Evolutionary conservation across 768 basidiomycete species (phyloP), one percentile per base, ranked within the genome.

Genomic region (Amanita pseudoporphyria): DNA sequence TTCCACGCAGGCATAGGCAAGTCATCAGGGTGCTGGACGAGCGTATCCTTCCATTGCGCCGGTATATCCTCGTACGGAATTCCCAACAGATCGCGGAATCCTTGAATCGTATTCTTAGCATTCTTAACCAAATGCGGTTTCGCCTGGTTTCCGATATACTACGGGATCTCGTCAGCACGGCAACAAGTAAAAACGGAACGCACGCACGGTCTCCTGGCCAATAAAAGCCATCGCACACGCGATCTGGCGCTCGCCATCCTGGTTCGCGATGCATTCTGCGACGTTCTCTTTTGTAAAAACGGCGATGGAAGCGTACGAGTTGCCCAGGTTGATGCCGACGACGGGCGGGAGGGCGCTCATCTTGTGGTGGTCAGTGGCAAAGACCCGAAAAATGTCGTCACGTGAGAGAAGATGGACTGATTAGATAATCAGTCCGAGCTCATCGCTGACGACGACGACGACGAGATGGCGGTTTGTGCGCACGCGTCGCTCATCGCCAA

Each of bases 181-280:
- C 52, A 45, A 21, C 26, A 22, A 49, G 6, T 48, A 52, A 12
- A 54, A 22, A 31, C 21, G 42, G 7, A n/a, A 24, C 35, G 10
- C 19, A 73, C 85, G 58, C 60, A 91, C 93, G 63, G 85, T 81
- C 64, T 97, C 87, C 65, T 95, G 89, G 22, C 91, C 92, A 35
- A 81, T 79, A 64, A 95, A 98, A 0, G 93, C 80, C 48, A 98
- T 72, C 22, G 92, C 92, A 62, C 89, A 91, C 0, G 92, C 92
- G 59, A 99, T 98, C 70, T 99, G 95, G 28, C 96, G 84, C 62
- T 97, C 95, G 28, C 96, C 95, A 63, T 98, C 95, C 63, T 98
- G 94, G 63, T 97, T 98, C 5, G 94, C 96, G 53, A 98, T 97
- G 63, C 90, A 95, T 61, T 93, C 89, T 37, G 94, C 84, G 26